Base-by-base conservation (phyloP, 768 basidiomycete genomes). In the Strobilomyces confusus region DNA sequence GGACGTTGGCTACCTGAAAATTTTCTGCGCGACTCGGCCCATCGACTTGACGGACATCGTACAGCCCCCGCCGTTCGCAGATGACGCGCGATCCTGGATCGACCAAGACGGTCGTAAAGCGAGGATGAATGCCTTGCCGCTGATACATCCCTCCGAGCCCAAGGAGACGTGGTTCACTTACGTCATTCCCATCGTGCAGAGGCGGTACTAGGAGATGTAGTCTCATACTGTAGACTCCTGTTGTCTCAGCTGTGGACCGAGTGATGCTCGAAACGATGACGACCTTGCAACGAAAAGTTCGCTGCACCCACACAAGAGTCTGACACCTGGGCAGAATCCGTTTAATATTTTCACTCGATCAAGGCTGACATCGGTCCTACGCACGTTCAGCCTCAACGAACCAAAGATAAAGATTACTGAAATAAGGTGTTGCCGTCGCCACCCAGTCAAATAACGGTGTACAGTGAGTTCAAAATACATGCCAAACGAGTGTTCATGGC, bases 1-100 rank as follows among this genome's bases (percentile, higher is more conserved):
- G 20, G 76, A 78, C 46, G 62, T 78, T 3, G 74, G 75, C 2
- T 76, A 73, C 47, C 68, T 79, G 50, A 77, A 75, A 49, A 58
- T 78, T 9, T 80, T 73, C 56, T 54, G 78, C 22, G 65, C 76
- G 17, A 74, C 72, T 1, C 54, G 54, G 1, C 69, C 69, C 2
- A 58, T 70, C 34, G 71, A 74, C 55, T 65, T 77, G 47, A 56
- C 63, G 6, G 62, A 60, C 42, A 65, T 79, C 8, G 34, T 49
- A 3, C 76, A 75, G 46, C 48, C 62, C 4, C 69, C 68, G 7
- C 70, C 75, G 0, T 73, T 76, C 46, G 33, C 37, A 0, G n/a
- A 26, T 9, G 26, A 44, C n/a, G 12, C 43, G n/a, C 26, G 29
- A 44, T 9, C 29, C 17, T 44, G 43, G 43, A 30, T 44, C 19